Base-by-base conservation (phyloP, 352 stramenopile species). In the Globisporangium alternatum region DNA sequence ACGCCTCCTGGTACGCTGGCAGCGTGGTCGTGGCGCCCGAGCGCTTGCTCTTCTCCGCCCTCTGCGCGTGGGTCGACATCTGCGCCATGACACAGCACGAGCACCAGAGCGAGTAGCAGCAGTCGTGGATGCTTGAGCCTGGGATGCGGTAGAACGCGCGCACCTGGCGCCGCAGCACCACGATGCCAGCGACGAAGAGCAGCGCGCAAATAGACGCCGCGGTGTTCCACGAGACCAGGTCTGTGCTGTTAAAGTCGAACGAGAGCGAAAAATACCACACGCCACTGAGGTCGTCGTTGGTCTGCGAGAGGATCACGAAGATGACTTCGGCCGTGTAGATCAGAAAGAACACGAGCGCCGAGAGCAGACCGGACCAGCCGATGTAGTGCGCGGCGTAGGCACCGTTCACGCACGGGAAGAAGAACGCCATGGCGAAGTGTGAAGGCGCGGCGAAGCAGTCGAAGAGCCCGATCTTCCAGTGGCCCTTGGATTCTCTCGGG, bases 21-120 rank as follows among this genome's bases (percentile, higher is more conserved):
- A 62, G 37, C 51, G 61, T 60, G 8, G 44, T 37, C 43, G 43
- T 70, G 64, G 19, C 56, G 7, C 30, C 69, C 69, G 12, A 28
- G 12, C 58, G 48, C 65, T 45, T 25, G 19, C 44, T 22, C 28
- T 66, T 65, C 44, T 28, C 2, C 25, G 65, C 58, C 25, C 37
- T 56, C 55, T 76, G 48, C 6, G 49, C 53, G 37, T 76, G 70
- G 25, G 62, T 56, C 13, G 70, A 62, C 66, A 76, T 60, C 44
- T 77, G 70, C 21, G 64, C 58, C 21, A 72, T 49, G 44, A 60
- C 60, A 59, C 70, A 77, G 59, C 63, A 72, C 8, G 45, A 63
- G 64, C 70, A 76, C 33, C 56, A 74, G 44, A 67, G 56, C 41
- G 52, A 59, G 19, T 19, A 39, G 43, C 52, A 68, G 47, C 21